Base-by-base conservation (phyloP, 768 basidiomycete genomes). In the Phaffia tasmanica region DNA sequence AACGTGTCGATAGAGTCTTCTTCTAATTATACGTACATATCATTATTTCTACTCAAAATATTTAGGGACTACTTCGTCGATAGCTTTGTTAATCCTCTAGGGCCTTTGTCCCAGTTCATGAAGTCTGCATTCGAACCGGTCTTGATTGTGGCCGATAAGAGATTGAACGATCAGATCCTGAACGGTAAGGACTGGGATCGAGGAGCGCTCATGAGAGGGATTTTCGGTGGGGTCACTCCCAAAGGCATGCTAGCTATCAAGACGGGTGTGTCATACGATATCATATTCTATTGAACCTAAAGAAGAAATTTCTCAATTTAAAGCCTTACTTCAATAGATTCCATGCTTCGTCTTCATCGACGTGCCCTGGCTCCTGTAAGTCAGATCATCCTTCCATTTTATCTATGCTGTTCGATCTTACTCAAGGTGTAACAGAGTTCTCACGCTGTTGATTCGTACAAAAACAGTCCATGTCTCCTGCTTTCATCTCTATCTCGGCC, bases 191-290 rank as follows among this genome's bases (percentile, higher is more conserved):
- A 53, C 16, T 64, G 55, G 55, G 63, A 64, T 32, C 42, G 56
- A 14, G 63, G 63, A 8, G 27, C n/a, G 1, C 15, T 55, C 15
- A 21, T 47, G 18, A 23, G 30, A 18, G 56, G 19, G 3, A 29
- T 64, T 6, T 64, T 64, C n/a, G 55, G 55, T 23, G 63, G 63
- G 0, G 27, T 64, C 1, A 57, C 55, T 25, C 63, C 63, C 14
- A n/a, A 42, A 6, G 63, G 55, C 32, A 64, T 64, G 63, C 46
- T 64, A 1, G 54, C 63, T n/a, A 15, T 64, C 1, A 30, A 25
- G 47, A 64, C 63, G 8, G 53, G 53, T 63, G 62, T 16, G 62
- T 63, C 16, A 4, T 21, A 6, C 23, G 25, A 27, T 29, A n/a
- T 23, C 4, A 48, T 25, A 16, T 1, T n/a, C 16, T 23, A 7